A percentile compares a stretch with the other conserved stretches of the same genome.
phyloP scores from a whole-genome alignment of 768 basidiomycete genomes.

The Naganishia onofrii region DNA sequence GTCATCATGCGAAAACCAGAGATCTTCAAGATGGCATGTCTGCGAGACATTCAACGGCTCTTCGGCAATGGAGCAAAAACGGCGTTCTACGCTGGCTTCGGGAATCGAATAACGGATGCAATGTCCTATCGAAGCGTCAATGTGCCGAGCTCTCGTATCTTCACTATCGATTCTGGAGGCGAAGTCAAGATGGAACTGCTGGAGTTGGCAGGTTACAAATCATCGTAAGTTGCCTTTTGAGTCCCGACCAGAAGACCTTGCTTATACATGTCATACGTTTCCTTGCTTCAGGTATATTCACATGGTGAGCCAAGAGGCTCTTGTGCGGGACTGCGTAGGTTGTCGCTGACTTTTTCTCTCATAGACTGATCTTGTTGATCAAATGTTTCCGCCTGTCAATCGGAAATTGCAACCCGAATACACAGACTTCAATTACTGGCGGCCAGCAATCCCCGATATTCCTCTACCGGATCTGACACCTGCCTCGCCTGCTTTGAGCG shows the following conservation, averaged over 20 bases:
- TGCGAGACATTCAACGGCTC: constrained; percentile 86
- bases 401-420: constrained; percentile 81
- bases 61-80: constrained; percentile 65
- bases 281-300: constrained; percentile 66
- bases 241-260: too few relatives aligned
- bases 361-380: constrained; percentile 91
- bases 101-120: constrained; percentile 96
- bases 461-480: constrained; percentile 60
- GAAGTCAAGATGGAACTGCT: constrained; percentile 96
- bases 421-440: constrained; percentile 98
- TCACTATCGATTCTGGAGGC: constrained; percentile 87
- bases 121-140: constrained; percentile 95
- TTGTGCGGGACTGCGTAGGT: neutral
- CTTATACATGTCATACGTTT: neutral
- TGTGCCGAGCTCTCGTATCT: constrained; percentile 88
- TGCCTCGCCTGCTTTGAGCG: constrained; percentile 89
- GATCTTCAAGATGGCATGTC: constrained; percentile 99
- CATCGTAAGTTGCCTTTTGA: constrained; percentile 63
- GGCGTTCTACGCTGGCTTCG: constrained; percentile 95
- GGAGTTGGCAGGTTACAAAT: constrained; percentile 95
- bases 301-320: constrained; percentile 58
- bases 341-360: neutral
- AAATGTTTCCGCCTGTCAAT: constrained; percentile 96
- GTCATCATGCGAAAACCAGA: constrained; percentile 99
- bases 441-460: constrained; percentile 71